Evolutionary conservation across 371 early-diverging fungal species (phyloP).

Genomic region (Apophysomyces trapeziformis): DNA sequence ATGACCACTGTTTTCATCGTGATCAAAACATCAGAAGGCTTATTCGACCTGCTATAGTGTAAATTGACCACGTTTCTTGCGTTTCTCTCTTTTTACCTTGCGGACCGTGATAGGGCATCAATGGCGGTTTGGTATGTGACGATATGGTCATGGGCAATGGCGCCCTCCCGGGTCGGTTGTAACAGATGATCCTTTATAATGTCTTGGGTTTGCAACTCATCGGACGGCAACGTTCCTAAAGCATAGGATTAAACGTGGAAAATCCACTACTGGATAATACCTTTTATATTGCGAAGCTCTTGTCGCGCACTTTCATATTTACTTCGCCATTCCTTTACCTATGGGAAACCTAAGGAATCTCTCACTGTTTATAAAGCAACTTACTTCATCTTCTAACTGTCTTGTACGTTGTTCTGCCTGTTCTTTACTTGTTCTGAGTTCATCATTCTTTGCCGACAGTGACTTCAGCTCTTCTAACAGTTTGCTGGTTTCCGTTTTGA

Average conservation of each 20-base stretch:
- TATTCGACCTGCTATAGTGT: slow-evolving; percentile 54
- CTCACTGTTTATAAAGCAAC: not conserved
- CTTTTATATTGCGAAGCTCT: slow-evolving; percentile 56
- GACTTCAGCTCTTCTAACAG: slow-evolving; percentile 73
- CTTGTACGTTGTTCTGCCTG: slow-evolving; percentile 31
- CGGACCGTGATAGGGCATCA: slow-evolving; percentile 75
- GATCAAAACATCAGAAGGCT: slow-evolving; percentile 72
- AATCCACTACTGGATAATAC: slow-evolving; percentile 16
- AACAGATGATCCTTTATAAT: slow-evolving; percentile 40
- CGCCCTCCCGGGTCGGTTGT: slow-evolving; percentile 63
- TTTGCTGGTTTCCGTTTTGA: slow-evolving; percentile 73
- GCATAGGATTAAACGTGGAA: slow-evolving; percentile 7
- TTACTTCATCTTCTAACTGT: slow-evolving; percentile 40
- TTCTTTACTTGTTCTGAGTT: slow-evolving; percentile 54
- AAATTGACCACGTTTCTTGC: not conserved
- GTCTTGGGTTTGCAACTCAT: slow-evolving; percentile 43
- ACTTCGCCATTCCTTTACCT: slow-evolving; percentile 49
- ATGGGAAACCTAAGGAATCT: not conserved
- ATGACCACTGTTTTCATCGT: slow-evolving; percentile 85
- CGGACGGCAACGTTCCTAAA: slow-evolving; percentile 8
- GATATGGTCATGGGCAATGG: slow-evolving; percentile 67
- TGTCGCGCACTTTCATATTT: slow-evolving; percentile 52
- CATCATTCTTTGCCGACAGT: slow-evolving; percentile 67
- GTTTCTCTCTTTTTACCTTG: slow-evolving; percentile 45
- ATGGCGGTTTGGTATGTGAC: slow-evolving; percentile 81